Evolutionary conservation across 2,329 filamentous ascomycete genomes (phyloP).

Genomic region (Diaporthe velutina): DNA sequence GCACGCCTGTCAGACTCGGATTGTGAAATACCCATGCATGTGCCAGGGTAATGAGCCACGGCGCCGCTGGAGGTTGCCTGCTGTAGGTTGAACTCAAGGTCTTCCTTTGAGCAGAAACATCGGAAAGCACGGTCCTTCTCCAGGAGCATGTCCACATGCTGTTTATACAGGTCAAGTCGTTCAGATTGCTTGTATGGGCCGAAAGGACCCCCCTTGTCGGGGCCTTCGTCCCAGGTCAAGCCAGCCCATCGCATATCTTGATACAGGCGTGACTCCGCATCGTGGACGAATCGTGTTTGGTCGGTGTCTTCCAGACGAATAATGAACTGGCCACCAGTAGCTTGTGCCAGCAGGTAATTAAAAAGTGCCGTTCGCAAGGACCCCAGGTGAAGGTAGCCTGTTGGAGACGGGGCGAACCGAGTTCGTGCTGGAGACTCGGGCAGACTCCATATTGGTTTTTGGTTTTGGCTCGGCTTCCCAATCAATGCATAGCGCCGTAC

Average conservation of each 20-base stretch:
- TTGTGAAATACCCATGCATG: slow-evolving; percentile 75
- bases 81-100: slow-evolving; percentile 65
- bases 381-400: slow-evolving; percentile 92
- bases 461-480: slow-evolving; percentile 41
- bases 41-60: slow-evolving; percentile 68
- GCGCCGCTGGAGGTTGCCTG: slow-evolving; percentile 54
- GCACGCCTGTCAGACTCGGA: slow-evolving; percentile 80
- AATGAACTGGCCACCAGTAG: slow-evolving; percentile 90
- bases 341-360: slow-evolving; percentile 91
- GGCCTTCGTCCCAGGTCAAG: slow-evolving; percentile 94
- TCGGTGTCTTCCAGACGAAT: slow-evolving; percentile 96
- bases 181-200: slow-evolving; percentile 94
- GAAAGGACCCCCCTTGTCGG: slow-evolving; percentile 82
- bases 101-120: slow-evolving; percentile 86
- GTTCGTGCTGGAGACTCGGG: slow-evolving; percentile 76
- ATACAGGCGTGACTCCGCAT: slow-evolving; percentile 82
- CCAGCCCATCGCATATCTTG: slow-evolving; percentile 90
- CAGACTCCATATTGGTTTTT: slow-evolving; percentile 48
- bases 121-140: slow-evolving; percentile 83
- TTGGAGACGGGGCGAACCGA: slow-evolving; percentile 95
- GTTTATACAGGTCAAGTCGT: slow-evolving; percentile 78
- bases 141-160: slow-evolving; percentile 78
- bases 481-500: slow-evolving; percentile 44
- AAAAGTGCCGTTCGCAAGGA: slow-evolving; percentile 94
- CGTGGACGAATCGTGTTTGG: slow-evolving; percentile 84